Base-by-base conservation (phyloP, 108 stramenopile species). In the Conticribra weissflogii region DNA sequence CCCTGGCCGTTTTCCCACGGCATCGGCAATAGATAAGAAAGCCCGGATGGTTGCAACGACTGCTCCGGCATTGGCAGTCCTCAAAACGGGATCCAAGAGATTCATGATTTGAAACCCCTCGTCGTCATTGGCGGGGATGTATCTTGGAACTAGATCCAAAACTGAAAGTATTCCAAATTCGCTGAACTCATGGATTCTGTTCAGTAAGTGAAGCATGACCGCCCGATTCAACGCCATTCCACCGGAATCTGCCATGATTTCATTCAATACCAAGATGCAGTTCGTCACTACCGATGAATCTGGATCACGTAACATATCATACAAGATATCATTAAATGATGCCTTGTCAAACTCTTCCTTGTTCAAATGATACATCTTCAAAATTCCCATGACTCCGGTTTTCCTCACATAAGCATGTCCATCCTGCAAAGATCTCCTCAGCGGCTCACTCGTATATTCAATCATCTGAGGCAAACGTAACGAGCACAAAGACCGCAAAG, bases 101-200 rank as follows among this genome's bases (percentile, higher is more conserved):
- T 99, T 99, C 99, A 99, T 99, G 59, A 99, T 98, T 58, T 92
- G 91, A 78, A 92, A 99, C 4, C 86, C 91, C 71, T 97, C 96
- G 14, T 97, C 95, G 55, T 97, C 91, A 71, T 88, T 86, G 36
- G 91, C 93, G 7, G 96, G 96, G 48, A 86, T 90, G 81, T 98
- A 98, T 27, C 96, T 74, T 19, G 95, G 94, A 19, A 98, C 95
- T 31, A 99, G 75, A 36, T 97, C 95, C 72, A 99, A 85, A 2
- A 98, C 88, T 50, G 92, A 73, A 48, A 96, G 83, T 32, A 98
- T 81, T 48, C 97, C 97, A 86, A 98, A 99, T 78, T 99, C 99
- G 52, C 86, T 90, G 76, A 99, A 99, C 69, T 97, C 97, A 48
- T 92, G 91, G 68, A 99, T 86, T 36, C 99, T 88, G 73, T 96